phyloP scores from a whole-genome alignment of 495 filamentous ascomycete species.

The Penicillium waksmanii region DNA sequence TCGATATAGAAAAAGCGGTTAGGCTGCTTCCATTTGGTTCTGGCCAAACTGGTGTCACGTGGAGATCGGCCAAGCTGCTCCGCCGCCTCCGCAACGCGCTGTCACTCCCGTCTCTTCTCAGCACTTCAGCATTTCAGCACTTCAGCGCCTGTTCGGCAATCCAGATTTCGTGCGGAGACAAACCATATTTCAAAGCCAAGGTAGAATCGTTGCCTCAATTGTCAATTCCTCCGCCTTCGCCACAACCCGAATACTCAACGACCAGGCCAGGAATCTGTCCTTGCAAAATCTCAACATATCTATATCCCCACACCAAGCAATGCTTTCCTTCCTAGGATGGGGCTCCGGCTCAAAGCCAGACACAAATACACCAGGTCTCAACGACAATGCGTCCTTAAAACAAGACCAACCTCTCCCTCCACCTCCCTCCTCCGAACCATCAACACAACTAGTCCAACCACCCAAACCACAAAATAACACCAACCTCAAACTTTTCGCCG shows the following conservation, averaged over 20 bases:
- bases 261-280: constrained; percentile 3
- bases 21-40: not conserved
- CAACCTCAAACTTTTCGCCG: constrained; percentile 62
- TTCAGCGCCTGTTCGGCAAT: not conserved
- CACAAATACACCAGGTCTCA: not conserved
- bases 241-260: not conserved
- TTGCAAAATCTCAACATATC: constrained; percentile 14
- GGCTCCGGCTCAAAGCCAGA: constrained; percentile 33
- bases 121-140: not conserved
- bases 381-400: constrained; percentile 13
- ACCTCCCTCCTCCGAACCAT: constrained; percentile 7
- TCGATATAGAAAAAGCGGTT: not conserved
- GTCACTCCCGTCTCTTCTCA: constrained; percentile 3
- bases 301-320: constrained; percentile 12
- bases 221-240: not conserved
- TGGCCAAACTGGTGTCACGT: not conserved
- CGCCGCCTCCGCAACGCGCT: constrained; percentile 19
- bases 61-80: constrained; percentile 9
- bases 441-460: constrained; percentile 19
- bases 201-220: not conserved
- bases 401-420: not conserved
- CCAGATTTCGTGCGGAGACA: not conserved
- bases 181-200: not conserved
- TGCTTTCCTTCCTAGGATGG: constrained; percentile 37
- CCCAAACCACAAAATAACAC: constrained; percentile 23